These are phyloP conservation scores for Penicillium verrucosum DNA, from an alignment of 2,329 filamentous ascomycete species.

Conservation along the genomic window DNA sequence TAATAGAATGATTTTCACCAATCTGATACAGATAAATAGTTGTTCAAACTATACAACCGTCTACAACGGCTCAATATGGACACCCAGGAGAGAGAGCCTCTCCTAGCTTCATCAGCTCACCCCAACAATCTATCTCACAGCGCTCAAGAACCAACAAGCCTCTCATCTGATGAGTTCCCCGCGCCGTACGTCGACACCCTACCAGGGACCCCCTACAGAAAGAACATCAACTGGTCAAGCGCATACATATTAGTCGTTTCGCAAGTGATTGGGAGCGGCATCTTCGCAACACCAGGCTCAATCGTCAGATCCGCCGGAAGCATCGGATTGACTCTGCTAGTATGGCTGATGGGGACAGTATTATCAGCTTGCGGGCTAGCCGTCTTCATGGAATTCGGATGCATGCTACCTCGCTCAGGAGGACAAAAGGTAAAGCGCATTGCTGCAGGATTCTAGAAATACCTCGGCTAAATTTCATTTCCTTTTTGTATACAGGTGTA, in stretches of 20 bases:
- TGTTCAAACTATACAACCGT: neutral
- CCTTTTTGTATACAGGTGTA: slow-evolving; percentile 56
- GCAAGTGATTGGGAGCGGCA: slow-evolving; percentile 66
- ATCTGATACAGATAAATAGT: neutral
- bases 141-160: neutral
- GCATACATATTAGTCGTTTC: slow-evolving; percentile 67
- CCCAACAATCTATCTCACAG: neutral
- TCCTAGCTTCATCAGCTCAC: slow-evolving; percentile 8
- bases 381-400: slow-evolving; percentile 65
- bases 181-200: slow-evolving; percentile 43
- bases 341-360: slow-evolving; percentile 63
- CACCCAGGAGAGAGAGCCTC: slow-evolving; percentile 19
- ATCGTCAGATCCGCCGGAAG: slow-evolving; percentile 66
- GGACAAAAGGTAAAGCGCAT: slow-evolving; percentile 57
- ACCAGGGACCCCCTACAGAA: slow-evolving; percentile 51
- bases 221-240: slow-evolving; percentile 61
- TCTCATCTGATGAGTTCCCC: slow-evolving; percentile 1
- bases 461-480: slow-evolving; percentile 37
- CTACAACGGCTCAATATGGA: slow-evolving; percentile 13
- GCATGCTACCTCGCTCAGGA: slow-evolving; percentile 67
- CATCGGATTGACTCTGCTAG: slow-evolving; percentile 57
- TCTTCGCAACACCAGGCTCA: slow-evolving; percentile 68
- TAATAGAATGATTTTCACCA: neutral
- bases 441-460: slow-evolving; percentile 45
- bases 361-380: slow-evolving; percentile 61